These are phyloP conservation scores for Daldinia loculata DNA, from an alignment of 495 filamentous ascomycete species.

Conservation along the genomic window DNA sequence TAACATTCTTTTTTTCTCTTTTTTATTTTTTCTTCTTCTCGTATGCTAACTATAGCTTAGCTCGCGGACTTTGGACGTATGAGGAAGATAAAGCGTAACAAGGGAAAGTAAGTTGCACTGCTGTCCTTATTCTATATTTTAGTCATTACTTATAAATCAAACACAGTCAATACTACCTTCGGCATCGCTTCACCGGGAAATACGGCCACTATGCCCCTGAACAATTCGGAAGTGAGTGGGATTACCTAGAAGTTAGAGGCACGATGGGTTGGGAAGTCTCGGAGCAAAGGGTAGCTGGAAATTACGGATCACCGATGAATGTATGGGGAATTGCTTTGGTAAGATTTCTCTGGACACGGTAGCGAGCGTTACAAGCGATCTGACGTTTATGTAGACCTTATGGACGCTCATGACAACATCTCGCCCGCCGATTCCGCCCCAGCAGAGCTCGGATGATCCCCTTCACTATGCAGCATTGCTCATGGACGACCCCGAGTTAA, in stretches of 20 bases:
- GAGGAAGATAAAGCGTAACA: slow-evolving; percentile 19
- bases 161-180: slow-evolving; percentile 21
- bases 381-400: slow-evolving; percentile 20
- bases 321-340: slow-evolving; percentile 35
- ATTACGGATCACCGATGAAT: slow-evolving; percentile 31
- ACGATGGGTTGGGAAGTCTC: slow-evolving; percentile 10
- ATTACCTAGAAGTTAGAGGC: neutral
- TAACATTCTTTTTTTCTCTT: neutral
- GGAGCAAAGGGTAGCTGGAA: slow-evolving; percentile 25
- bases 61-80: slow-evolving; percentile 25
- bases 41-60: slow-evolving; percentile 22
- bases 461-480: slow-evolving; percentile 6
- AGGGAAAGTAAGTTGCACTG: slow-evolving; percentile 19
- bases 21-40: too few relatives aligned
- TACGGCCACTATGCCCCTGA: slow-evolving; percentile 29
- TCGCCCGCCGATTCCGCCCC: neutral
- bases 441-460: neutral
- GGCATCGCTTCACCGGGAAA: neutral
- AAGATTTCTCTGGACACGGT: neutral
- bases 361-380: neutral
- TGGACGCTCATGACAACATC: slow-evolving; percentile 34
- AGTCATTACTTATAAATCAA: neutral
- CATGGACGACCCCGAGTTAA: slow-evolving; percentile 8
- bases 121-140: neutral
- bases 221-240: slow-evolving; percentile 41